A percentile compares a stretch with the other conserved stretches of the same genome.
Conservation (phyloP, 75 land plant species). For the Cunninghamia lanceolata region DNA sequence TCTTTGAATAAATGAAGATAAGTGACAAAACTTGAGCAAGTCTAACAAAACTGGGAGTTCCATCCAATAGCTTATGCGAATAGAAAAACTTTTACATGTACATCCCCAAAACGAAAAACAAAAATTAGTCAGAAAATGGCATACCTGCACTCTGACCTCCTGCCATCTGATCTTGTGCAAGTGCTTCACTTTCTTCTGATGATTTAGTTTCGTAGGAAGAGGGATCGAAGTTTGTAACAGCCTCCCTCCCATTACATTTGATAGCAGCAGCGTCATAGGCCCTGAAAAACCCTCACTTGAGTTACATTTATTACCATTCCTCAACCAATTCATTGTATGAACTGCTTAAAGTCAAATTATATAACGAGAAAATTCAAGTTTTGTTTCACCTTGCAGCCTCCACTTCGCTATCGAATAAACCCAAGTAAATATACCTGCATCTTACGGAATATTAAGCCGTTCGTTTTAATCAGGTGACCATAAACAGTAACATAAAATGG, state of each 20-base stretch:
- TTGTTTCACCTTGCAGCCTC: conserved; percentile 79
- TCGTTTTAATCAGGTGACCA: neutral
- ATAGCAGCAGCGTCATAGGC: conserved; percentile 88
- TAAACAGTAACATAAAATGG: neutral
- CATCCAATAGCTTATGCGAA: neutral
- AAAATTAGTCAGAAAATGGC: neutral
- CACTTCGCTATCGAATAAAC: conserved; percentile 79
- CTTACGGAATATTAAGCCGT: conserved; percentile 17
- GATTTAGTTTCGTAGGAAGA: conserved; percentile 54
- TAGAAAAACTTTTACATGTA: neutral
- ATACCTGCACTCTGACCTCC: neutral
- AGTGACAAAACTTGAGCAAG: neutral
- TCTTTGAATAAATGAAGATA: neutral
- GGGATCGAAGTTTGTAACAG: conserved; percentile 83
- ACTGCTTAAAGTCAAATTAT: neutral
- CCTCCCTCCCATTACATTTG: conserved; percentile 73
- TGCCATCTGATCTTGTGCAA: conserved; percentile 6
- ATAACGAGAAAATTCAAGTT: conserved; percentile 15
- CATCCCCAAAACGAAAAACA: neutral
- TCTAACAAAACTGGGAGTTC: neutral
- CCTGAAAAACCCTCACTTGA: conserved; percentile 28
- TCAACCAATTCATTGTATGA: neutral
- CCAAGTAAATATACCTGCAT: conserved; percentile 88
- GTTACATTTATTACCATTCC: neutral
- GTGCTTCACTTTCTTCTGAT: conserved; percentile 30